Percentiles rank a stretch among this genome's conserved stretches.
Conservation (phyloP, 1,284 basidiomycete genomes). For the Dichomitus squalens region DNA sequence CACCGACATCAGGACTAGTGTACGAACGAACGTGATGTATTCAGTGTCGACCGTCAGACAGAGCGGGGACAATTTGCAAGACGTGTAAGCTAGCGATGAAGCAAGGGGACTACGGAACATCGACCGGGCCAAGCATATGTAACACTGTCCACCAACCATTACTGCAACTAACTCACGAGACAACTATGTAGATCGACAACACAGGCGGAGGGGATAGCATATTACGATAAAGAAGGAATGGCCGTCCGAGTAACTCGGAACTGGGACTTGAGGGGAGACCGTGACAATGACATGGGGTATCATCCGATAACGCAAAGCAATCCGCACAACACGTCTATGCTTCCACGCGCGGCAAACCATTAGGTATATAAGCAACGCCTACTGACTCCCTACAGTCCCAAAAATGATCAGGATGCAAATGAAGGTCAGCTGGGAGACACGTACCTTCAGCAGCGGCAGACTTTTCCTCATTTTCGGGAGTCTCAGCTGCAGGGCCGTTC, state of each 20-base stretch:
- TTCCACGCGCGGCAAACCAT: constrained; percentile 4
- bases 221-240: constrained; percentile 11
- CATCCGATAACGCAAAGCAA: constrained; percentile 17
- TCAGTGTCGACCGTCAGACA: background rate
- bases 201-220: constrained; percentile 11
- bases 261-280: background rate
- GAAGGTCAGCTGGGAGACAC: background rate
- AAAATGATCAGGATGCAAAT: background rate
- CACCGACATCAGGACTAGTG: too few species aligned
- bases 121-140: constrained; percentile 2
- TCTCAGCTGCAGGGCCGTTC: constrained; percentile 4
- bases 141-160: constrained; percentile 4
- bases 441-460: constrained; percentile 13
- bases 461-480: constrained; percentile 15
- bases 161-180: background rate
- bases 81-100: background rate
- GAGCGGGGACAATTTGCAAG: background rate
- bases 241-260: background rate
- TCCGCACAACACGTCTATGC: constrained; percentile 16
- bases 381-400: constrained; percentile 8
- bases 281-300: constrained; percentile 15
- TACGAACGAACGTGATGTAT: constrained; percentile 14
- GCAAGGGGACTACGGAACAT: constrained; percentile 11
- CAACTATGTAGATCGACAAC: constrained; percentile 8
- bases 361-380: constrained; percentile 16